Conservation (phyloP, 176 grass and related monocot species). For the Guadua angustifolia region DNA sequence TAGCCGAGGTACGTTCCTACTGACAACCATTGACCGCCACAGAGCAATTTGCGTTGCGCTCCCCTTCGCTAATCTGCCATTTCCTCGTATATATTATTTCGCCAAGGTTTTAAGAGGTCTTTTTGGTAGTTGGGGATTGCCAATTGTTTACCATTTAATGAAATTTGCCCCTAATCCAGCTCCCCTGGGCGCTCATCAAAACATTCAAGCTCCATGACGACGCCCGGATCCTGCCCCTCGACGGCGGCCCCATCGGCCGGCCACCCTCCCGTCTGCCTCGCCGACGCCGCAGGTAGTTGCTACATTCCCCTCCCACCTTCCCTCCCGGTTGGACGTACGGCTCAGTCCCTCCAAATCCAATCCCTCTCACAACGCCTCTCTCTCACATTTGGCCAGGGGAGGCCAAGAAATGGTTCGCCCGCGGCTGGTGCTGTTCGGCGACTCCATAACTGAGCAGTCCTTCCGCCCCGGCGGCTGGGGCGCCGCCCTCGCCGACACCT, state of each 20-base stretch:
- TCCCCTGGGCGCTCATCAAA: background rate
- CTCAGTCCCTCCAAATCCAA: background rate
- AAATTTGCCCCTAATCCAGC: background rate
- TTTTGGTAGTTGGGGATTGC: too few relatives aligned
- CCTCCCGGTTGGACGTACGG: background rate
- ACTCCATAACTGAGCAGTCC: constrained; percentile 80
- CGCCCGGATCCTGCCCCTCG: background rate
- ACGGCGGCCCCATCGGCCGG: background rate
- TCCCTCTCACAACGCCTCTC: background rate
- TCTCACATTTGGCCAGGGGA: background rate
- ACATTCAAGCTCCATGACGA: background rate
- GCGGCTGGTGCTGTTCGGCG: constrained; percentile 64
- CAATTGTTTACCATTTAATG: too few relatives aligned
- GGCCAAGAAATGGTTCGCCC: constrained; percentile 40
- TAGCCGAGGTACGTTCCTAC: too few relatives aligned
- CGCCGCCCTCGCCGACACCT: constrained; percentile 59
- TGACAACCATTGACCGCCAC: too few relatives aligned
- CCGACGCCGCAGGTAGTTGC: background rate
- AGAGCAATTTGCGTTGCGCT: too few relatives aligned
- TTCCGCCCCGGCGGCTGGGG: constrained; percentile 69
- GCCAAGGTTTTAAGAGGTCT: too few relatives aligned
- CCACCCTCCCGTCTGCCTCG: constrained; percentile 24
- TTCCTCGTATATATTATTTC: too few relatives aligned
- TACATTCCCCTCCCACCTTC: background rate
- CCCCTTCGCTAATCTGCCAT: too few relatives aligned